Evolutionary conservation across 1,284 basidiomycete genomes (phyloP), one percentile per base, ranked within the genome.

Genomic region (Porodaedalea pini): DNA sequence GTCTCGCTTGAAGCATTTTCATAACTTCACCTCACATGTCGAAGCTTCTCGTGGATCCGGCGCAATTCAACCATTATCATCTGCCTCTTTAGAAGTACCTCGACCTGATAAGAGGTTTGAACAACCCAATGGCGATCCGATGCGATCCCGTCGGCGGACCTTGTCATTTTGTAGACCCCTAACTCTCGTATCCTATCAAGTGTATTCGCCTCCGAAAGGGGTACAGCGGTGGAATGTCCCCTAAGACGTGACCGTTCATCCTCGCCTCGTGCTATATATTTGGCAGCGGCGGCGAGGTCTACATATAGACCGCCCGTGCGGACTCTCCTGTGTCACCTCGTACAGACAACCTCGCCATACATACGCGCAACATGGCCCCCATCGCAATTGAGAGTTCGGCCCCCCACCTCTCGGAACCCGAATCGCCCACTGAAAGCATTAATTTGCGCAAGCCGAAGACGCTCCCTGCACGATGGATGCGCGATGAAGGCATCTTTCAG

Each of bases 401-500:
- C 21, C 36, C 34, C 34, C 34, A 40, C 25, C 10, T 17, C n/a
- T 19, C 47, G 6, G 47, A 50, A 17, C 11, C 10, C 3, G 44
- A 31, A 10, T 29, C 34, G 10, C 36, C 17, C 36, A 8, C 10
- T 11, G 39, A 56, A 31, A 39, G 39, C 34, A 31, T 17, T 23
- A 25, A 43, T 40, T 15, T 19, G 11, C 45, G 29, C 23, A 54
- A 43, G 19, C 54, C 44, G 32, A 61, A 53, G 47, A 57, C 59
- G 7, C 56, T 61, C 32, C 59, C 55, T 4, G 55, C 59, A 29
- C 50, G 50, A 48, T 61, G 59, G 59, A 57, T 49, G 43, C 36
- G 51, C 31, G 55, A 54, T 21, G 59, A 61, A 25, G n/a, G 27
- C 2, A 57, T 61, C 32, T 61, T 61, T 48, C 55, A 67, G 37